These are phyloP conservation scores for Lactarius akahatsu DNA, from an alignment of 768 basidiomycete genomes.

Conservation along the genomic window DNA sequence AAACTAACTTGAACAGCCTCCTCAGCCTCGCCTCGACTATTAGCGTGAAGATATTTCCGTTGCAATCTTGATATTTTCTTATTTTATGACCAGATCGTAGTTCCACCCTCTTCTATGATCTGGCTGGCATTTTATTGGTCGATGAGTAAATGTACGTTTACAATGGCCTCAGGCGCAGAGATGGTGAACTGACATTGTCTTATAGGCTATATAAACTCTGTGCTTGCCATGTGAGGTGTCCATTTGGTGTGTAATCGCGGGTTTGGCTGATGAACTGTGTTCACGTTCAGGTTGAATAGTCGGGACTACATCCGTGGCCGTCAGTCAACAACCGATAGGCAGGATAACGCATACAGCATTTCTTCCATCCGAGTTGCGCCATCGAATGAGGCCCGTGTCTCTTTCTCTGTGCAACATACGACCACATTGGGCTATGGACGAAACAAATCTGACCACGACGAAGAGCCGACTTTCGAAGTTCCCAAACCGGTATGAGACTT, in stretches of 20 bases:
- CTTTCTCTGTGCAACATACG: too few relatives aligned
- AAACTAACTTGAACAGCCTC: slow-evolving; percentile 21
- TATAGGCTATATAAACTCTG: slow-evolving; percentile 53
- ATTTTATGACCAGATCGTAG: slow-evolving; percentile 21
- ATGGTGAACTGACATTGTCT: slow-evolving; percentile 6
- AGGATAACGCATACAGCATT: not conserved
- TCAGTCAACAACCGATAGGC: not conserved
- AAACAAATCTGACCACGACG: not conserved
- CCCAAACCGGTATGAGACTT: not conserved
- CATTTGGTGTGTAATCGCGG: not conserved
- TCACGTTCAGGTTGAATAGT: slow-evolving; percentile 16
- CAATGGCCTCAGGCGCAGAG: not conserved
- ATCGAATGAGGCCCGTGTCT: too few relatives aligned
- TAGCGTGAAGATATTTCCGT: slow-evolving; percentile 13
- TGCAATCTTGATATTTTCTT: not conserved
- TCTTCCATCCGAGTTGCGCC: not conserved
- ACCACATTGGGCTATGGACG: not conserved
- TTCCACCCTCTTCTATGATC: slow-evolving; percentile 47
- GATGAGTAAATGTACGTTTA: slow-evolving; percentile 47
- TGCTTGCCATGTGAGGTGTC: slow-evolving; percentile 46
- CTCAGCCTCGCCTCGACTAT: slow-evolving; percentile 27
- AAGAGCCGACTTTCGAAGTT: not conserved
- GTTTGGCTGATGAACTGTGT: not conserved
- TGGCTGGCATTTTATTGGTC: slow-evolving; percentile 54
- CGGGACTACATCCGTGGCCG: slow-evolving; percentile 2